A percentile compares a stretch with the other conserved stretches of the same genome.
phyloP scores from a whole-genome alignment of 1,284 basidiomycete genomes.

The Agaricales sp. region DNA sequence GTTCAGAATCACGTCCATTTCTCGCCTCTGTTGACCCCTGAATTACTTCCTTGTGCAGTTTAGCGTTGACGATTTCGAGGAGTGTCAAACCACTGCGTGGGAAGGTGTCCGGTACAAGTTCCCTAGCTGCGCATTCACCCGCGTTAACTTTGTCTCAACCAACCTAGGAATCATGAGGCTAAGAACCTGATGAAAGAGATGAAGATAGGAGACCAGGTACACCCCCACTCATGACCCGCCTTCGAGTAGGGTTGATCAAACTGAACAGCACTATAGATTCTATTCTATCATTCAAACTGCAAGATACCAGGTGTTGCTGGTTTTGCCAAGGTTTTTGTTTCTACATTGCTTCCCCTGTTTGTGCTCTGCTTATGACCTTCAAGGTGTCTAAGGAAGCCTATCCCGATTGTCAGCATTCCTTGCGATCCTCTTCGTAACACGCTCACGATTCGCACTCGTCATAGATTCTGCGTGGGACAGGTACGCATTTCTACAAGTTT shows the following conservation, averaged over 20 bases:
- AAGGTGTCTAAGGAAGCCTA: constrained; percentile 80
- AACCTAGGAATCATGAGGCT: constrained; percentile 76
- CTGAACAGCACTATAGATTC: constrained; percentile 28
- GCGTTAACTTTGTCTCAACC: not conserved
- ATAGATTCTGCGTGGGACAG: constrained; percentile 84
- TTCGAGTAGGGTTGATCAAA: constrained; percentile 12
- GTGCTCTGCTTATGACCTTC: constrained; percentile 2
- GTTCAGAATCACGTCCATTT: constrained; percentile 7
- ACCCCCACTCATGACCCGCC: no score
- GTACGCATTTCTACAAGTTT: constrained; percentile 28
- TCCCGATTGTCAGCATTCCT: constrained; percentile 67
- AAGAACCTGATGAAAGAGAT: constrained; percentile 90
- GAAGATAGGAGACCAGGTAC: constrained; percentile 73
- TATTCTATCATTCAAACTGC: constrained; percentile 92
- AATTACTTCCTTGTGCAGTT: constrained; percentile 56
- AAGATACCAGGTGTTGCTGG: constrained; percentile 83
- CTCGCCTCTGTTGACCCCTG: constrained; percentile 3
- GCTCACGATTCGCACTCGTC: constrained; percentile 5
- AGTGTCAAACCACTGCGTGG: constrained; percentile 71
- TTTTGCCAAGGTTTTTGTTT: constrained; percentile 57
- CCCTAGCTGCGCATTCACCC: not conserved
- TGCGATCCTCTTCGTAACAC: constrained; percentile 5
- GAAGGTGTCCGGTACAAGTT: constrained; percentile 55
- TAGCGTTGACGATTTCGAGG: constrained; percentile 83
- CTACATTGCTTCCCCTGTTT: constrained; percentile 2